Evolutionary conservation across 1,284 basidiomycete species (phyloP).

Genomic region (Cutaneotrichosporon spelunceum): DNA sequence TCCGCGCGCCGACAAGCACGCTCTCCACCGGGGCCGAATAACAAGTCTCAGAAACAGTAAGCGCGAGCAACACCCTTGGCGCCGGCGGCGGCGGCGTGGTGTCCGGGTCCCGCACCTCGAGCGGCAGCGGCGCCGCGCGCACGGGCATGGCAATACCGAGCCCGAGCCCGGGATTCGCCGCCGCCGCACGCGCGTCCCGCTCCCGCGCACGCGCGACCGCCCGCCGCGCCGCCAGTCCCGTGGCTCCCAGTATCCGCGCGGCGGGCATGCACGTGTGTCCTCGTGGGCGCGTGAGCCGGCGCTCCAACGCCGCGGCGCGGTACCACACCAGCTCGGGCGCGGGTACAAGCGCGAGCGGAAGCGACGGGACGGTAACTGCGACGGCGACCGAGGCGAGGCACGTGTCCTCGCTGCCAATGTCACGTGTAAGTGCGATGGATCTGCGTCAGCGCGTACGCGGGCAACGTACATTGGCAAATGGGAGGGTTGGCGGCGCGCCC

Average conservation of each 20-base stretch:
- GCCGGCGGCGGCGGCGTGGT: constrained; percentile 20
- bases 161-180: constrained; percentile 14
- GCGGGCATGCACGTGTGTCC: constrained; percentile 57
- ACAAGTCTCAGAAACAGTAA: constrained; percentile 67
- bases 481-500: constrained; percentile 55
- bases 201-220: constrained; percentile 65
- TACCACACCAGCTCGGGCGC: constrained; percentile 62
- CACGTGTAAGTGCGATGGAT: not conserved
- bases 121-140: constrained; percentile 9
- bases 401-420: not conserved
- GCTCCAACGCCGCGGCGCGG: constrained; percentile 59
- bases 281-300: not conserved
- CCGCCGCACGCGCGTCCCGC: constrained; percentile 57
- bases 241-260: constrained; percentile 62
- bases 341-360: constrained; percentile 1
- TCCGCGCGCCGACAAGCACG: constrained; percentile 70
- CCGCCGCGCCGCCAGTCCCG: constrained; percentile 60
- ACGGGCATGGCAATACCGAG: constrained; percentile 11
- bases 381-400: not conserved
- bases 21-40: constrained; percentile 57
- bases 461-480: not conserved
- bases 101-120: not conserved
- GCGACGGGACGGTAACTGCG: constrained; percentile 1
- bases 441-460: constrained; percentile 56
- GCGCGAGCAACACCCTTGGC: constrained; percentile 65